Evolutionary conservation across 208 protist species (phyloP).

Genomic region (Trypanosoma lewisi): DNA sequence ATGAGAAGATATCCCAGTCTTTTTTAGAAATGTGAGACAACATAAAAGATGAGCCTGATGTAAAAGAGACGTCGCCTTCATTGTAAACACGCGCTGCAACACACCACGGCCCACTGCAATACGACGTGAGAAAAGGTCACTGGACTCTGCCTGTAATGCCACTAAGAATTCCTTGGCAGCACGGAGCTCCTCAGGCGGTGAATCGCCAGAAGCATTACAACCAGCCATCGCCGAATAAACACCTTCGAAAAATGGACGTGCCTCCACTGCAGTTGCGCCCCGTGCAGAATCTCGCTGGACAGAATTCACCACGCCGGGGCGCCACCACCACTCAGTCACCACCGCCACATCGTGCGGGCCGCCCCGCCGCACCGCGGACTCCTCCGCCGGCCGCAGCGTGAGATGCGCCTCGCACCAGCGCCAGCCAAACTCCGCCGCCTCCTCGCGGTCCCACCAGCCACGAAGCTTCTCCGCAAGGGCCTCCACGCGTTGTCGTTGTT

Average conservation of each 20-base stretch:
- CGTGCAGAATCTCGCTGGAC: background rate
- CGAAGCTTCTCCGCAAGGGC: background rate
- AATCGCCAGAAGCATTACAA: background rate
- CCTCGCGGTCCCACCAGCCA: slow-evolving; percentile 3
- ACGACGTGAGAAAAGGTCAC: slow-evolving; percentile 10
- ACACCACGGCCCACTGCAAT: slow-evolving; percentile 5
- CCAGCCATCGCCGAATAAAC: background rate
- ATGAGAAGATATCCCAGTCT: background rate
- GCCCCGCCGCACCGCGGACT: background rate
- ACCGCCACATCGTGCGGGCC: background rate
- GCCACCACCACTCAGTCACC: slow-evolving; percentile 27
- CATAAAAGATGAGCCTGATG: slow-evolving; percentile 14
- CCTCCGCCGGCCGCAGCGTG: slow-evolving; percentile 13
- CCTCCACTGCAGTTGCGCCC: background rate
- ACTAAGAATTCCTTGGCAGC: slow-evolving; percentile 13
- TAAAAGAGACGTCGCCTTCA: slow-evolving; percentile 5
- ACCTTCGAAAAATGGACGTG: slow-evolving; percentile 10
- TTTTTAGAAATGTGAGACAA: slow-evolving; percentile 12
- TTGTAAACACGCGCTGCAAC: slow-evolving; percentile 9
- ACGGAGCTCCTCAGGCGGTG: background rate
- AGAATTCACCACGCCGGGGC: slow-evolving; percentile 13
- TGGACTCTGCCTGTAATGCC: background rate
- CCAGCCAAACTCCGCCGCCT: slow-evolving; percentile 16
- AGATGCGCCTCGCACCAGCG: slow-evolving; percentile 32
- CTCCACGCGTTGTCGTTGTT: background rate